phyloP scores from a whole-genome alignment of 768 basidiomycete genomes.

The Lactifluus rugatus region DNA sequence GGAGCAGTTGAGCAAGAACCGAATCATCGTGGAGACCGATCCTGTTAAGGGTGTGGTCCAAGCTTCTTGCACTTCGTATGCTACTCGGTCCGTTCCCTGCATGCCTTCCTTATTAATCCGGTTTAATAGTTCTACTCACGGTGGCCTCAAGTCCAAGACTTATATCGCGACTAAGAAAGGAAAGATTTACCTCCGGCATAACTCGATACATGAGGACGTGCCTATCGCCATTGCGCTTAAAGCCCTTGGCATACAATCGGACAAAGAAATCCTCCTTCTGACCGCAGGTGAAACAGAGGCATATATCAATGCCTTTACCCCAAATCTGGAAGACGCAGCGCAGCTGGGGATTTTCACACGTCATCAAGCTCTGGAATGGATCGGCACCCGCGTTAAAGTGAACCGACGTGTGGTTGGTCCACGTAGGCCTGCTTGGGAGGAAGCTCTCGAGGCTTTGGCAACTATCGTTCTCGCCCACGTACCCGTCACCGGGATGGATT shows the following conservation, averaged over 20 bases:
- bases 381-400: constrained; percentile 86
- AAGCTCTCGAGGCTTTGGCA: constrained; percentile 92
- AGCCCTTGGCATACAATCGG: constrained; percentile 91
- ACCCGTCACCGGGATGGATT: constrained; percentile 80
- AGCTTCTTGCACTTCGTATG: constrained; percentile 93
- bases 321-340: constrained; percentile 90
- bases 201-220: constrained; percentile 94
- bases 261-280: constrained; percentile 93
- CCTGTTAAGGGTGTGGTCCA: constrained; percentile 81
- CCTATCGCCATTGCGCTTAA: constrained; percentile 95
- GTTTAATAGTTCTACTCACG: constrained; percentile 57
- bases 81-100: constrained; percentile 16
- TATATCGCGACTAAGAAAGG: constrained; percentile 94
- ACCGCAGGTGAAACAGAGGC: constrained; percentile 87
- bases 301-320: constrained; percentile 78
- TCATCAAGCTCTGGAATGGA: constrained; percentile 90
- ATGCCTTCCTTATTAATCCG: constrained; percentile 11
- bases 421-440: constrained; percentile 81
- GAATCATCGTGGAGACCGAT: constrained; percentile 97
- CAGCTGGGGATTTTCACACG: constrained; percentile 85
- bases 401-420: constrained; percentile 76
- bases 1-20: constrained; percentile 97
- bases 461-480: constrained; percentile 97
- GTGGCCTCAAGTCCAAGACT: constrained; percentile 89
- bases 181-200: constrained; percentile 93